phyloP scores from a whole-genome alignment of 1,284 basidiomycete genomes.

The Moesziomyces parantarcticus region DNA sequence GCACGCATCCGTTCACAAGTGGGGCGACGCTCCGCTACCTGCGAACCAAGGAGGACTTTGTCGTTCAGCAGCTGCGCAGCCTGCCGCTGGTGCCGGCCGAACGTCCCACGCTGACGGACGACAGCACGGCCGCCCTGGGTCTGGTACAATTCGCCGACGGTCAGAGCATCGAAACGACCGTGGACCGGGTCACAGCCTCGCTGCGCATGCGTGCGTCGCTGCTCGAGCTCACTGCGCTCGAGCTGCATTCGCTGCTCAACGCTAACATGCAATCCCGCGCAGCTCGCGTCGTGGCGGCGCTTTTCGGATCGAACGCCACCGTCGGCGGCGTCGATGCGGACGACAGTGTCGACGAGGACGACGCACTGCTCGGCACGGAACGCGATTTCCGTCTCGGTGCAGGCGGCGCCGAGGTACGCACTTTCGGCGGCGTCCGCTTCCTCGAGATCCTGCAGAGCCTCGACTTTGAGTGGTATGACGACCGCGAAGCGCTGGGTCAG shows the following conservation, averaged over 20 bases:
- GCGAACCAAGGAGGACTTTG: constrained; percentile 88
- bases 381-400: constrained; percentile 44
- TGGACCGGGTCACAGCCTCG: constrained; percentile 80
- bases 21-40: constrained; percentile 86
- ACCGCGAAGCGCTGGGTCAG: constrained; percentile 70
- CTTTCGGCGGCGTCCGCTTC: constrained; percentile 79
- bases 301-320: constrained; percentile 55
- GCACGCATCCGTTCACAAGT: constrained; percentile 84
- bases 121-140: constrained; percentile 71
- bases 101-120: constrained; percentile 17
- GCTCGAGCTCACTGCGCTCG: constrained; percentile 86
- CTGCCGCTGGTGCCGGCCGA: constrained; percentile 71
- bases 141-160: constrained; percentile 80
- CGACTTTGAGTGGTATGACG: constrained; percentile 87
- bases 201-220: constrained; percentile 85
- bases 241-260: constrained; percentile 85
- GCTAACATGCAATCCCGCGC: constrained; percentile 71
- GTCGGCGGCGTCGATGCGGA: constrained; percentile 27
- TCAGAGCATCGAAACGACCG: constrained; percentile 77
- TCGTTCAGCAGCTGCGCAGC: constrained; percentile 81
- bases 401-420: constrained; percentile 29
- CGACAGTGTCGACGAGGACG: constrained; percentile 44
- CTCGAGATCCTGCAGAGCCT: constrained; percentile 87
- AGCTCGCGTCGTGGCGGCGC: constrained; percentile 55
- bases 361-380: constrained; percentile 38